Percentiles rank a stretch among this genome's conserved stretches.
phyloP scores from a whole-genome alignment of 2,329 filamentous ascomycete species.

The Nectriaceae sp. region DNA sequence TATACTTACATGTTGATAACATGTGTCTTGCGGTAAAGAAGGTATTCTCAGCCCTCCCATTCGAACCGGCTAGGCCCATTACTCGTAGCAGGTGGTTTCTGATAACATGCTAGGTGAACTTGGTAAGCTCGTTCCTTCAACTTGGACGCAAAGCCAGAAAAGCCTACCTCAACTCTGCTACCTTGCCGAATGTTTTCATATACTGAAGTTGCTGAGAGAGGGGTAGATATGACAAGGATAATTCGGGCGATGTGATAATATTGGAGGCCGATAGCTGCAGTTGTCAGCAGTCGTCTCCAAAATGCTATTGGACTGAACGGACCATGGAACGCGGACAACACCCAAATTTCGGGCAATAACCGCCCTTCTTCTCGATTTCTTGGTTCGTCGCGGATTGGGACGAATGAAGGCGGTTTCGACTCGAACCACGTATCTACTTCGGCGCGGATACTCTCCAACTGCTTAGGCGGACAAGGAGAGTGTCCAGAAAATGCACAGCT shows the following conservation, averaged over 20 bases:
- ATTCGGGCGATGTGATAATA: conserved; percentile 19
- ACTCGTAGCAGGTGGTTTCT: conserved; percentile 11
- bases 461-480: conserved; percentile 4
- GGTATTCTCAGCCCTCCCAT: conserved; percentile 11
- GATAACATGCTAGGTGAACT: conserved; percentile 2
- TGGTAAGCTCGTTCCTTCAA: too few species aligned
- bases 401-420: conserved; percentile 11
- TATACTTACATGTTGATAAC: conserved; percentile 11
- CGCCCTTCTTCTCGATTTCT: conserved; percentile 8
- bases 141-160: too few species aligned
- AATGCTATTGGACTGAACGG: not conserved
- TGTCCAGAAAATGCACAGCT: conserved; percentile 8
- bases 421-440: conserved; percentile 13
- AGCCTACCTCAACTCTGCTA: conserved; percentile 9
- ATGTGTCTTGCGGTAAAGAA: conserved; percentile 14
- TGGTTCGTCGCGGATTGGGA: conserved; percentile 10
- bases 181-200: conserved; percentile 15
- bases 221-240: conserved; percentile 11
- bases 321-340: conserved; percentile 14
- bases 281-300: not conserved
- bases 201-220: conserved; percentile 7
- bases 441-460: not conserved
- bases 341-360: conserved; percentile 13
- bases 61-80: conserved; percentile 12
- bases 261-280: conserved; percentile 11